Conservation (phyloP, 805 yeast species). For the Yarrowia sp. region DNA sequence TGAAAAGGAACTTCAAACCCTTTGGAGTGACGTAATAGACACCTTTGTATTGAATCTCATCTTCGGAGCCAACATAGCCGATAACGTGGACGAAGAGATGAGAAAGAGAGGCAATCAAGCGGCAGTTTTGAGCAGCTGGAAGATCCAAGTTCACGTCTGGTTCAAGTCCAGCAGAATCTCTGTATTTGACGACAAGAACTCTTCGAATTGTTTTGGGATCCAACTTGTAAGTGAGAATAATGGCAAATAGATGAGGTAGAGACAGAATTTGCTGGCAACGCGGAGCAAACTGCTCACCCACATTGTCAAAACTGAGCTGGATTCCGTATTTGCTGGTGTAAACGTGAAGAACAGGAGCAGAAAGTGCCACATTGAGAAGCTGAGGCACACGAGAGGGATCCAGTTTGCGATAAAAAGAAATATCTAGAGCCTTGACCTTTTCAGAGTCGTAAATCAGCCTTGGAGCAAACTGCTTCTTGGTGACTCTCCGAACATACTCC, state of each 20-base stretch:
- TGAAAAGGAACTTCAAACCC: background rate
- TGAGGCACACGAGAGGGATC: too few relatives aligned
- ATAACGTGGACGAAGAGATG: background rate
- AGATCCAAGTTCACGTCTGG: background rate
- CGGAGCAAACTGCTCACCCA: background rate
- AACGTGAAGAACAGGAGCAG: background rate
- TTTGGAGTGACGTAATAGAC: background rate
- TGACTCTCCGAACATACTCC: background rate
- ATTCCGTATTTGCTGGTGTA: slow-evolving; percentile 22
- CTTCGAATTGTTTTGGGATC: background rate
- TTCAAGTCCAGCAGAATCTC: background rate
- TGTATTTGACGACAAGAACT: background rate
- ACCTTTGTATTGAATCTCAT: background rate
- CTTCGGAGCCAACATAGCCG: background rate
- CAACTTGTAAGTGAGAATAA: background rate
- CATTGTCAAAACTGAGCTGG: background rate
- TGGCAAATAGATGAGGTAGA: slow-evolving; percentile 9
- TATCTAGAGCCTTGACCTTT: background rate
- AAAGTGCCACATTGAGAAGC: background rate
- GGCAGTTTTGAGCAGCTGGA: background rate
- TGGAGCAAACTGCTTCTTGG: background rate
- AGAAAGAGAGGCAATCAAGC: background rate
- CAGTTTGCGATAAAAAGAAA: background rate
- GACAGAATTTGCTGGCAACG: slow-evolving; percentile 2
- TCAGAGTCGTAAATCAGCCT: background rate